Base-by-base conservation (phyloP, 192 early-diverging fungal species). In the Dimargaris xerosporica region DNA sequence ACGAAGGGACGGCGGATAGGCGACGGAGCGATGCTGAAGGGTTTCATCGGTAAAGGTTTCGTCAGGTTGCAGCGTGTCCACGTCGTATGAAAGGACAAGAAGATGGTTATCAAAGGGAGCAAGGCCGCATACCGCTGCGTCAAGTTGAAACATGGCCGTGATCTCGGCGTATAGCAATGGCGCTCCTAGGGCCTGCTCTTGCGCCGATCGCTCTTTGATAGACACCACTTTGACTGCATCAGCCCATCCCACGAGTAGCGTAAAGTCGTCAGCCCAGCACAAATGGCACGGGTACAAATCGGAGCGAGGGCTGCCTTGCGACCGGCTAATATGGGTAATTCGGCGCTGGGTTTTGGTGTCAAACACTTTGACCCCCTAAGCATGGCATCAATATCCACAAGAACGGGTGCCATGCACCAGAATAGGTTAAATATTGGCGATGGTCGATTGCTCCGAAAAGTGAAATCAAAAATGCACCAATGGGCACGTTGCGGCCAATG, bases 171-270 rank as follows among this genome's bases (percentile, higher is more conserved):
- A 77, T 56, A 72, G 72, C 1, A 64, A 67, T 19, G 73, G 71
- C 26, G 66, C 63, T 1, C 75, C 75, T 7, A 65, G 61, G 26
- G 42, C 64, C 63, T 65, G 63, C 21, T 74, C 61, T 16, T 67
- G 53, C 48, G 63, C 55, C 50, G 43, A 43, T 17, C 69, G 68
- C 28, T 70, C 85, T 63, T 83, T 85, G 31, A 99, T 78, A 2
- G 76, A 72, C 17, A 88, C 88, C 13, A 96, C 77, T 66, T 89
- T 94, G 44, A 99, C 89, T 60, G 77, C 81, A 66, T 97, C 86
- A 10, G 90, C 96, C 96, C 96, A 99, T 0, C 91, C 96, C 61
- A 96, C 84, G 19, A 96, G 66, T 46, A 99, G 71, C 6, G 85
- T 84, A 17, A 65, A 75, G 30, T 85, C 81, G 44, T 81, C 79